A percentile compares a stretch with the other conserved stretches of the same genome.
phyloP scores from a whole-genome alignment of 352 stramenopile genomes.

The Thraustotheca clavata region DNA sequence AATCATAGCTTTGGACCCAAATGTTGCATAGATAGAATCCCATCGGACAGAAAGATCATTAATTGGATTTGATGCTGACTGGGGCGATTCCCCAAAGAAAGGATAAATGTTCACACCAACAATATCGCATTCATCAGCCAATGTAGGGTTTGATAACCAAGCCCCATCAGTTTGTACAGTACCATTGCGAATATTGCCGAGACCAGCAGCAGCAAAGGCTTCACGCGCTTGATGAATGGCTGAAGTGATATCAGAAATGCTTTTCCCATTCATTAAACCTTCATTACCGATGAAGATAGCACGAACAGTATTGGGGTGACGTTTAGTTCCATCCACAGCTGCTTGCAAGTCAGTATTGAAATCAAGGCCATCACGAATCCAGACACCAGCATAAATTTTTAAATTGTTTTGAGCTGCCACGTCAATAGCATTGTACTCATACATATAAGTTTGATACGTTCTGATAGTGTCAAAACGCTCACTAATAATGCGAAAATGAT shows the following conservation, averaged over 20 bases:
- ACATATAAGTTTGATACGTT: slow-evolving; percentile 8
- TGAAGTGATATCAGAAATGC: neutral
- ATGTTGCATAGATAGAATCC: slow-evolving; percentile 7
- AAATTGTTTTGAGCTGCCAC: neutral
- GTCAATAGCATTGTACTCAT: slow-evolving; percentile 12
- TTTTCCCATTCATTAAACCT: slow-evolving; percentile 38
- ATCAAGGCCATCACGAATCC: slow-evolving; percentile 26
- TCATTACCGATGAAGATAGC: slow-evolving; percentile 71
- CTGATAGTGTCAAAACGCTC: slow-evolving; percentile 1
- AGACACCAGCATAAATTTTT: slow-evolving; percentile 31
- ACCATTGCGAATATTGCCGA: slow-evolving; percentile 36
- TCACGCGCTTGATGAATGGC: slow-evolving; percentile 36
- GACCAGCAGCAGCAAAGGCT: slow-evolving; percentile 27
- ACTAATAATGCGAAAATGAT: slow-evolving; percentile 14
- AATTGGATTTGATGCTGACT: slow-evolving; percentile 15
- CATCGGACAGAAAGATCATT: neutral
- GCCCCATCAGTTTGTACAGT: slow-evolving; percentile 41
- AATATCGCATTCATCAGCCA: slow-evolving; percentile 30
- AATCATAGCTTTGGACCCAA: slow-evolving; percentile 23
- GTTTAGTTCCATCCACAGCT: slow-evolving; percentile 38
- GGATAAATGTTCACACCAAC: slow-evolving; percentile 33
- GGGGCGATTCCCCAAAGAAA: slow-evolving; percentile 26
- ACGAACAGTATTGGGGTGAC: slow-evolving; percentile 32
- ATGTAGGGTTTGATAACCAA: slow-evolving; percentile 26
- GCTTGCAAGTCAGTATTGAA: slow-evolving; percentile 52